Conservation (phyloP, 2,329 filamentous ascomycete genomes). For the Fusarium vanettenii region DNA sequence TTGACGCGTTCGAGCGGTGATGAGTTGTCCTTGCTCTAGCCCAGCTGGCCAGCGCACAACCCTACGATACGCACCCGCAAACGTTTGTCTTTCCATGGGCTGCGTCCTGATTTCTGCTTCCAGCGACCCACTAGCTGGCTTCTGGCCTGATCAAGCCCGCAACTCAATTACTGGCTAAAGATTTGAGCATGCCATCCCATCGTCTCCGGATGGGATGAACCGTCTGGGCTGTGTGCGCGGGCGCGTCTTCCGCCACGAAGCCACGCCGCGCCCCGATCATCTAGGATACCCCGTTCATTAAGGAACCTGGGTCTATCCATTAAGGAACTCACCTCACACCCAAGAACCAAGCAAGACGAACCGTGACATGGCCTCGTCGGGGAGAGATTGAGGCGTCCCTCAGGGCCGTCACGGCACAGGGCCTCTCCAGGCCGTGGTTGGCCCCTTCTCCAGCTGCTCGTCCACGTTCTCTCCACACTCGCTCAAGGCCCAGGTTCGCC, state of each 20-base stretch:
- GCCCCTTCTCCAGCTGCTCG: slow-evolving; percentile 1
- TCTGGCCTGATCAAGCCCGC: slow-evolving; percentile 4
- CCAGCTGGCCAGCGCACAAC: slow-evolving; percentile 21
- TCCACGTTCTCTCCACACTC: slow-evolving; percentile 10
- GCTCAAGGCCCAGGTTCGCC: slow-evolving; percentile 26
- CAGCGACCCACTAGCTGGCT: not conserved
- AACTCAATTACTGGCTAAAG: not conserved
- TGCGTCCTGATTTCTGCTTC: not conserved
- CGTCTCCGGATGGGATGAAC: slow-evolving; percentile 2
- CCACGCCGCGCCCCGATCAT: not conserved
- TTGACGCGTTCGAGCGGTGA: slow-evolving; percentile 18
- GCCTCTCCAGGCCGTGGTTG: slow-evolving; percentile 18
- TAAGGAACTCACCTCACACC: not conserved
- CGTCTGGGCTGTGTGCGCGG: not conserved
- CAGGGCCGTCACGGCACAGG: slow-evolving; percentile 4
- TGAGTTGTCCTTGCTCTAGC: slow-evolving; percentile 37
- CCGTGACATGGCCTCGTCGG: slow-evolving; percentile 29
- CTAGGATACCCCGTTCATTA: slow-evolving; percentile 7
- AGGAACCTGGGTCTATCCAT: not conserved
- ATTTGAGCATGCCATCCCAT: not conserved
- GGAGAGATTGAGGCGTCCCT: slow-evolving; percentile 30
- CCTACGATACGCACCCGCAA: not conserved
- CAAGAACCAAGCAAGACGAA: not conserved
- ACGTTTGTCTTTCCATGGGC: not conserved
- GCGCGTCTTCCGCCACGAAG: slow-evolving; percentile 10